phyloP scores from a whole-genome alignment of 1,284 basidiomycete species.

The Sporisorium iseilematis-ciliati region DNA sequence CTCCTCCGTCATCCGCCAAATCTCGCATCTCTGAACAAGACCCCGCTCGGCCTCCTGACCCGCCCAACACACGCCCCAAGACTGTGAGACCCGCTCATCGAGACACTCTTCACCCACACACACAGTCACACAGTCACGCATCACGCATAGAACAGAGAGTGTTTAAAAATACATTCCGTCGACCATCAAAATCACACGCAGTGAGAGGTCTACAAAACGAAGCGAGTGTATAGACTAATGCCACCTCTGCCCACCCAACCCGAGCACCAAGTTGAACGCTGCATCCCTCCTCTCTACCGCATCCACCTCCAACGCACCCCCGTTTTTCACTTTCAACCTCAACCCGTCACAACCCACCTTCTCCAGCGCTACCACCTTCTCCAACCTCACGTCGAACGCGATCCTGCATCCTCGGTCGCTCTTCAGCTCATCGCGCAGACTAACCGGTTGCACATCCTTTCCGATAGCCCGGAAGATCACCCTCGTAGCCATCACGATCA shows the following conservation, averaged over 20 bases:
- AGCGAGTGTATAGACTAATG: constrained; percentile 5
- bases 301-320: constrained; percentile 14
- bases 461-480: constrained; percentile 32
- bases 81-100: no score
- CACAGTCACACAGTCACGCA: neutral
- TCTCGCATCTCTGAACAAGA: no score
- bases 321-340: constrained; percentile 32
- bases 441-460: neutral
- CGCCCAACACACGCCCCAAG: no score
- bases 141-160: no score
- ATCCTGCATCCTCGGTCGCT: constrained; percentile 19
- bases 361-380: constrained; percentile 26
- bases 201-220: constrained; percentile 2
- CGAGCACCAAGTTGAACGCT: constrained; percentile 39
- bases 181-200: neutral
- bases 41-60: no score
- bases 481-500: constrained; percentile 25
- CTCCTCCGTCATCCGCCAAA: no score
- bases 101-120: neutral
- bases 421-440: constrained; percentile 17
- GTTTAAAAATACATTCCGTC: neutral
- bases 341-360: constrained; percentile 13
- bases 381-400: constrained; percentile 29
- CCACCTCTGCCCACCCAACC: constrained; percentile 43
- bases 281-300: constrained; percentile 23